Percentiles rank a stretch among this genome's conserved stretches.
These are phyloP conservation scores for Xylaria hypoxylon DNA, from an alignment of 2,329 filamentous ascomycete species.

Conservation along the genomic window DNA sequence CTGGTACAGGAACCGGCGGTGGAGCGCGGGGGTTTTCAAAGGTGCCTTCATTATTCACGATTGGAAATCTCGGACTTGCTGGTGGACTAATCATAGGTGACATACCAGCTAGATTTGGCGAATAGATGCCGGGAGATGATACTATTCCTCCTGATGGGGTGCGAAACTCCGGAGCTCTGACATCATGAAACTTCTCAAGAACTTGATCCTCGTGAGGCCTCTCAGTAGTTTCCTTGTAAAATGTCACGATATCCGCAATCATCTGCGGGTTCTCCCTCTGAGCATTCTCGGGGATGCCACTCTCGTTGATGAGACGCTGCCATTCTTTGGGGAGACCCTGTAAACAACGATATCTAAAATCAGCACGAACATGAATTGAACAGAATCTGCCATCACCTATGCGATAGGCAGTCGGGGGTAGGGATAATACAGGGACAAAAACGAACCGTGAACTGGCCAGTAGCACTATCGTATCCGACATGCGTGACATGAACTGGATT, in stretches of 20 bases:
- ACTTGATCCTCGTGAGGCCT: constrained; percentile 84
- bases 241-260: constrained; percentile 93
- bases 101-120: constrained; percentile 67
- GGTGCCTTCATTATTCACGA: constrained; percentile 86
- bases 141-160: constrained; percentile 59
- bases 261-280: constrained; percentile 95
- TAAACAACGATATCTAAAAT: constrained; percentile 25
- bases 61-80: constrained; percentile 85
- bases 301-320: constrained; percentile 95
- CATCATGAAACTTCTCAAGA: constrained; percentile 96
- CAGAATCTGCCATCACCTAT: constrained; percentile 12
- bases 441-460: constrained; percentile 93
- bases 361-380: constrained; percentile 36
- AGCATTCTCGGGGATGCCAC: constrained; percentile 95
- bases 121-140: constrained; percentile 65
- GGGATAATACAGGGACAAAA: constrained; percentile 22
- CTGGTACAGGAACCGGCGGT: constrained; percentile 80
- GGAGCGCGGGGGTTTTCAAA: constrained; percentile 97
- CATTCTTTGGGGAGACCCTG: constrained; percentile 97
- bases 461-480: constrained; percentile 95
- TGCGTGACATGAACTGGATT: constrained; percentile 98
- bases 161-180: constrained; percentile 69
- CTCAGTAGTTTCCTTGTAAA: constrained; percentile 95
- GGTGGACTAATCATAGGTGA: constrained; percentile 80
- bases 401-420: constrained; percentile 14